These are phyloP conservation scores for Solanum virginianum DNA, from an alignment of 257 asterid genomes.

Conservation along the genomic window DNA sequence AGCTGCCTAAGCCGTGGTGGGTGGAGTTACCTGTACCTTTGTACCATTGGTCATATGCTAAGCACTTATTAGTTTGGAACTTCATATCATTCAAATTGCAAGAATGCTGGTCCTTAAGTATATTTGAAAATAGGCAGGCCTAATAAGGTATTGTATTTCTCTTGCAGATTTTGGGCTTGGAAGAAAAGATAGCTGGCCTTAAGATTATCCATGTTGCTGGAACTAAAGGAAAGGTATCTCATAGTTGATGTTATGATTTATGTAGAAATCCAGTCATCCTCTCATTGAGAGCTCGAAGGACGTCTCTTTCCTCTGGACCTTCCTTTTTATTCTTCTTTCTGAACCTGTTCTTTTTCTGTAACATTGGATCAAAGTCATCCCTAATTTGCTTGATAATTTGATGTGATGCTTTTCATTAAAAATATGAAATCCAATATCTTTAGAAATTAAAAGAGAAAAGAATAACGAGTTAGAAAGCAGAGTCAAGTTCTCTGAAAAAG, in stretches of 20 bases:
- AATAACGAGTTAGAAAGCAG: neutral
- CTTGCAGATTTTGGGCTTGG: constrained; percentile 68
- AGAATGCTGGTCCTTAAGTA: neutral
- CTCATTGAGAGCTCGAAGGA: neutral
- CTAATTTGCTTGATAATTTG: neutral
- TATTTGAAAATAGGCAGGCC: neutral
- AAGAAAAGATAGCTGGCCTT: constrained; percentile 42
- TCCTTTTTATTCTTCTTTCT: neutral
- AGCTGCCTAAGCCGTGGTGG: neutral
- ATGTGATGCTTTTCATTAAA: neutral
- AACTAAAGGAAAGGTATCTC: constrained; percentile 83
- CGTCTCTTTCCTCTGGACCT: neutral
- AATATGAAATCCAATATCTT: neutral
- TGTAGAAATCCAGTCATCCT: neutral
- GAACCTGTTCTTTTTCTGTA: neutral
- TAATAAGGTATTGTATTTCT: constrained; percentile 7
- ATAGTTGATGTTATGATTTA: neutral
- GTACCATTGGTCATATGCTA: neutral
- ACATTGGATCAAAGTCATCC: neutral
- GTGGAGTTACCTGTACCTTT: neutral
- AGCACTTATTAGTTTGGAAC: neutral
- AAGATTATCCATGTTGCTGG: constrained; percentile 85
- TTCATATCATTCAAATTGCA: neutral
- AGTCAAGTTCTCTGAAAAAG: neutral
- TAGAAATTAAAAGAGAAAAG: neutral